Evolutionary conservation across 2,329 filamentous ascomycete genomes (phyloP).

Genomic region (Purpureocillium lavendulum): DNA sequence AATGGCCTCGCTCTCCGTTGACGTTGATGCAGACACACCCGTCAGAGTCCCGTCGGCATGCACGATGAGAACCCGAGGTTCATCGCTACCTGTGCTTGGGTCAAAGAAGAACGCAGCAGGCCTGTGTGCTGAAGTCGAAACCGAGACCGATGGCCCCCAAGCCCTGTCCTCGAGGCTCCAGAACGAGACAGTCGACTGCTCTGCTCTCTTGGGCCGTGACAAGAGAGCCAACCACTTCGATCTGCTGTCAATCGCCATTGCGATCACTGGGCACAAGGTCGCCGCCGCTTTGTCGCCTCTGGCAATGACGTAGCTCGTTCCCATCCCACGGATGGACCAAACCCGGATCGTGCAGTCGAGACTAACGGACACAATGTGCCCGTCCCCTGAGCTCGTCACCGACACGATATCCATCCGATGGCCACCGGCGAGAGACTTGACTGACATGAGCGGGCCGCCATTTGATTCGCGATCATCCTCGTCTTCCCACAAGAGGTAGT

Average conservation of each 20-base stretch:
- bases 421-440: slow-evolving; percentile 52
- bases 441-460: slow-evolving; percentile 42
- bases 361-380: slow-evolving; percentile 60
- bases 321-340: slow-evolving; percentile 49
- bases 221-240: slow-evolving; percentile 61
- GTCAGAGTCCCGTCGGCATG: slow-evolving; percentile 55
- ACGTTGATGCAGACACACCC: slow-evolving; percentile 39
- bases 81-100: slow-evolving; percentile 23
- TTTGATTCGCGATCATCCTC: slow-evolving; percentile 36
- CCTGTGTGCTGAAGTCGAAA: slow-evolving; percentile 44
- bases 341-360: slow-evolving; percentile 61
- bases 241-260: slow-evolving; percentile 55
- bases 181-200: slow-evolving; percentile 35
- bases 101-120: slow-evolving; percentile 59
- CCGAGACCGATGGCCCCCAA: slow-evolving; percentile 46
- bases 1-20: slow-evolving; percentile 28
- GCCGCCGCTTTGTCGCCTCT: slow-evolving; percentile 30
- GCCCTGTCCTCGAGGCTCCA: slow-evolving; percentile 53
- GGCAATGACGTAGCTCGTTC: slow-evolving; percentile 30
- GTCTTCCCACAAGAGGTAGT: slow-evolving; percentile 64
- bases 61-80: slow-evolving; percentile 49
- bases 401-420: slow-evolving; percentile 64
- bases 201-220: slow-evolving; percentile 35
- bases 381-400: slow-evolving; percentile 52
- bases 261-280: slow-evolving; percentile 50